A percentile compares a stretch with the other conserved stretches of the same genome.
phyloP scores from a whole-genome alignment of 495 filamentous ascomycete species.

The Aspergillus egyptiacus region DNA sequence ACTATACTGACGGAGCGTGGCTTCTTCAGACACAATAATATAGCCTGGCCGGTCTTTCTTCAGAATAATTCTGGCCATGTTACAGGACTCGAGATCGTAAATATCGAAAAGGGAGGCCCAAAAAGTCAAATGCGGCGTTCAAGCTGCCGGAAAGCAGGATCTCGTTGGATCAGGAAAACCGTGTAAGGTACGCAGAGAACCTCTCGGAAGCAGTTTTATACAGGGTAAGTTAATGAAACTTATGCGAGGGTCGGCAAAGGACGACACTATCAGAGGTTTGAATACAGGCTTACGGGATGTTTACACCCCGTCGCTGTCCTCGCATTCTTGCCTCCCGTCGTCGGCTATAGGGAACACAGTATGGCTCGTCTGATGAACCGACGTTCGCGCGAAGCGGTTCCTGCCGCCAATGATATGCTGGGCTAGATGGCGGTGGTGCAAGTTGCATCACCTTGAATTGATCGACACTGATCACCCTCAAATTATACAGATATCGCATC shows the following conservation, averaged over 20 bases:
- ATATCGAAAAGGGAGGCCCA: neutral
- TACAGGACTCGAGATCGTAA: slow-evolving; percentile 3
- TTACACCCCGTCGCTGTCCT: slow-evolving; percentile 33
- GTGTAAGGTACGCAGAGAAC: neutral
- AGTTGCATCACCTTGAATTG: slow-evolving; percentile 44
- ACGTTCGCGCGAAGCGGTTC: slow-evolving; percentile 39
- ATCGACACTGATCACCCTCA: slow-evolving; percentile 39
- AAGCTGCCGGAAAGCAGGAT: neutral
- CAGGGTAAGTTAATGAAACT: neutral
- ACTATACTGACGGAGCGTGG: neutral
- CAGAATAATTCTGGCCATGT: neutral
- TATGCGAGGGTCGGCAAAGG: neutral
- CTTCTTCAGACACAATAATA: neutral
- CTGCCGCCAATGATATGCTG: slow-evolving; percentile 40
- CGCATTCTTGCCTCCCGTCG: slow-evolving; percentile 40
- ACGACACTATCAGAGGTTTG: neutral
- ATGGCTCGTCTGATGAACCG: slow-evolving; percentile 42
- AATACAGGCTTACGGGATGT: slow-evolving; percentile 20
- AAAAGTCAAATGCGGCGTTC: neutral
- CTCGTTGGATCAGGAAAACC: too few relatives aligned
- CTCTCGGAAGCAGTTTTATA: neutral
- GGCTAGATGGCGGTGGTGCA: slow-evolving; percentile 37
- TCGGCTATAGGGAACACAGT: slow-evolving; percentile 42
- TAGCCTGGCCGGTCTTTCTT: neutral
- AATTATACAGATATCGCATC: slow-evolving; percentile 40